Conservation (phyloP, 331 rosid genomes). For the Arachis monticola region DNA sequence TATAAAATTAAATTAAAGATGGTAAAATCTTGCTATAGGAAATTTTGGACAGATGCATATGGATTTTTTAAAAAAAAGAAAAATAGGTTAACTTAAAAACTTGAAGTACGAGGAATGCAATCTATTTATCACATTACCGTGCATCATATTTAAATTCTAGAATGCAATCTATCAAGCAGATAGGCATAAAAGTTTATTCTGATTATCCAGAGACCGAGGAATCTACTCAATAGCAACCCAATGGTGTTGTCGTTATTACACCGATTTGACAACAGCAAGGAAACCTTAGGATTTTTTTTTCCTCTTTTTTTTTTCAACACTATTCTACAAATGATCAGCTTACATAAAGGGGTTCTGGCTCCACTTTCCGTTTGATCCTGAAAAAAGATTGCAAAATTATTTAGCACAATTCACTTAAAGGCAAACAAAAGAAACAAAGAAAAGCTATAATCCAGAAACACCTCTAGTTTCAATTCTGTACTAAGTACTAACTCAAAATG, state of each 20-base stretch:
- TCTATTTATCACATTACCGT: not conserved
- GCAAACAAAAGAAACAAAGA: not conserved
- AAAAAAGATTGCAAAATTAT: slow-evolving; percentile 32
- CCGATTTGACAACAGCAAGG: not conserved
- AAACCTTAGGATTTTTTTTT: too few relatives aligned
- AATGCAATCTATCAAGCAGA: not conserved
- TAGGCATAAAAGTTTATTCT: slow-evolving; percentile 1
- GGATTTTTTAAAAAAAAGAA: too few relatives aligned
- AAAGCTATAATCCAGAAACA: not conserved
- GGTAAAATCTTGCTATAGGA: too few relatives aligned
- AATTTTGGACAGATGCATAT: too few relatives aligned
- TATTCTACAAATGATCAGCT: slow-evolving; percentile 36
- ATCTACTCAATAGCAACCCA: not conserved
- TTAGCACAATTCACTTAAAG: slow-evolving; percentile 20
- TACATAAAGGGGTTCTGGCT: slow-evolving; percentile 77
- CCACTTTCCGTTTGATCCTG: slow-evolving; percentile 87
- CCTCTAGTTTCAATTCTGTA: not conserved
- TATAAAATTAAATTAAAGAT: too few relatives aligned
- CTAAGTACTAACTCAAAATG: not conserved
- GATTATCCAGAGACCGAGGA: not conserved
- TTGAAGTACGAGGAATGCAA: too few relatives aligned
- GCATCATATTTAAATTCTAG: slow-evolving; percentile 9
- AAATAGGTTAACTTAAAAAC: too few relatives aligned
- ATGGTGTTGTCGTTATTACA: slow-evolving; percentile 19
- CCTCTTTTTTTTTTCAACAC: not conserved